Base-by-base conservation (phyloP, 441 rosid genomes). In the Populus hybrid region DNA sequence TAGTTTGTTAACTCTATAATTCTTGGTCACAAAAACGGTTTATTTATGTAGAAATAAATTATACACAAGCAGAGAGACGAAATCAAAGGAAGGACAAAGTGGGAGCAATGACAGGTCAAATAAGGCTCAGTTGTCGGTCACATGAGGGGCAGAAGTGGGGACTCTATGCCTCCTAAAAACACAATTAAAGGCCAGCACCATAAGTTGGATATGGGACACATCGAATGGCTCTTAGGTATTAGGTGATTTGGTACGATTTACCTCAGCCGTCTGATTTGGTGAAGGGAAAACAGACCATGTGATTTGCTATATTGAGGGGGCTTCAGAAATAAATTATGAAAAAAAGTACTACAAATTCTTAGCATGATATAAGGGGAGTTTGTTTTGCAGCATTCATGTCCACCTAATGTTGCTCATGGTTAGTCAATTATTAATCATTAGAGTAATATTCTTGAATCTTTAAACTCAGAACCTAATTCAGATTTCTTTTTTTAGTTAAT, bases 121-220 rank as follows among this genome's bases (percentile, higher is more conserved):
- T 71, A 42, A 78, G 84, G 88, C 33, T 63, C 31, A 61, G 45
- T 80, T 87, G 95, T 91, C 92, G 95, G 92, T 88, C 93, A 89
- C 92, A 85, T 82, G 91, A 90, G 89, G 83, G 90, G 87, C 92
- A 90, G 82, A 65, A 69, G 85, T 72, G 84, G 93, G 92, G 87
- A 71, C 88, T 80, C 66, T 75, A 29, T 29, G 84, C 80, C 74
- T 78, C 77, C 31, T 76, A 56, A 72, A 69, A 68, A 42, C 78
- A 74, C 82, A 64, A 72, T 73, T 78, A 72, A 81, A 83, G 84
- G 35, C 83, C 86, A 75, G 86, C 88, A 84, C 78, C 71, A 77
- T 74, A 81, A 84, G 86, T 81, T 87, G 84, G 87, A 77, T 65
- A 73, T 65, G 78, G 85, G 87, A 84, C 92, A 87, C 77, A 88